Conservation (phyloP, 768 basidiomycete species). For the Mycena metata region DNA sequence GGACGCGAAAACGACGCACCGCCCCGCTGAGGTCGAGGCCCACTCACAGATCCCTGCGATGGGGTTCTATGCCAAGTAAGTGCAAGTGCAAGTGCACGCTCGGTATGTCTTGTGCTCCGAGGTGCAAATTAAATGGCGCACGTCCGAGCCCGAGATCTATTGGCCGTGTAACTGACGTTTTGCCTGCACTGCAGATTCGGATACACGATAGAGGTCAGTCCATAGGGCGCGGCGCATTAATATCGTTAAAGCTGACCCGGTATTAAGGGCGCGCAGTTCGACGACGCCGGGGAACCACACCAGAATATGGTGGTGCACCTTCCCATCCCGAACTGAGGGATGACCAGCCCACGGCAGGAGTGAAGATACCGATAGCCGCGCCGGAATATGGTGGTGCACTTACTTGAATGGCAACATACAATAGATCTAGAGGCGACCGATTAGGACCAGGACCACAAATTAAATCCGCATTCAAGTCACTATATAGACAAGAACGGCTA, state of each 20-base stretch:
- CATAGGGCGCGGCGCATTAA: too few relatives aligned
- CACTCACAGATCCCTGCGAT: slow-evolving; percentile 83
- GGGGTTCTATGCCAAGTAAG: slow-evolving; percentile 82
- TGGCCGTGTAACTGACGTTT: slow-evolving; percentile 16
- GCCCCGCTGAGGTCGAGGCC: slow-evolving; percentile 60
- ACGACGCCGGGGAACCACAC: slow-evolving; percentile 89
- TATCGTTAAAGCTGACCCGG: too few relatives aligned
- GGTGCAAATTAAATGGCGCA: slow-evolving; percentile 20
- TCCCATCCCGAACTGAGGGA: slow-evolving; percentile 39
- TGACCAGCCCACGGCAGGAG: slow-evolving; percentile 28
- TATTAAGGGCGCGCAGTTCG: slow-evolving; percentile 72
- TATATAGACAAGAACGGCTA: not conserved
- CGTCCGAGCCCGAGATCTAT: too few relatives aligned
- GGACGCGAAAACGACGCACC: slow-evolving; percentile 53
- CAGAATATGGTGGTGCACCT: slow-evolving; percentile 82
- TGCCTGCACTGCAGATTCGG: slow-evolving; percentile 71
- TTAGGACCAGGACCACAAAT: not conserved
- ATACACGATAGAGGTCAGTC: slow-evolving; percentile 71
- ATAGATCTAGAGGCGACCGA: not conserved
- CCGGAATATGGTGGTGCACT: too few relatives aligned
- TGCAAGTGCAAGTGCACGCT: not conserved
- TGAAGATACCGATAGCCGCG: slow-evolving; percentile 24
- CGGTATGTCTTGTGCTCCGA: too few relatives aligned
- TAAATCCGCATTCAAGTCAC: not conserved
- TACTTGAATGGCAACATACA: too few relatives aligned